Percentiles rank a stretch among this genome's conserved stretches.
Evolutionary conservation across 2,329 filamentous ascomycete species (phyloP).

Genomic region (Eutypella sp.): DNA sequence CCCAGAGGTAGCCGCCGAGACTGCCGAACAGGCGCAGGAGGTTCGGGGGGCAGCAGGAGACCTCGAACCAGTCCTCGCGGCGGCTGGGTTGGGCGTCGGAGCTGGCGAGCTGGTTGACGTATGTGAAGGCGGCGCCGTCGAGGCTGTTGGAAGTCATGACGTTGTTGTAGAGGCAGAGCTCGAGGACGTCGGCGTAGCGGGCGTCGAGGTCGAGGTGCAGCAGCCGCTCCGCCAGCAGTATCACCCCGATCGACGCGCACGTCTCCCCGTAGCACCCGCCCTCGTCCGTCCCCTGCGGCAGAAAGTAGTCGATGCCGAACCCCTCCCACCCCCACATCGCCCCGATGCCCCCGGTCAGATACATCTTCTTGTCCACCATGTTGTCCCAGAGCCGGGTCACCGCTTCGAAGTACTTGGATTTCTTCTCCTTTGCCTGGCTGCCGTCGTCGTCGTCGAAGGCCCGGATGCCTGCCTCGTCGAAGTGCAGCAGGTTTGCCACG

Average conservation of each 20-base stretch:
- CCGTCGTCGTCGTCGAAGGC: constrained; percentile 10
- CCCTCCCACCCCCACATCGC: constrained; percentile 55
- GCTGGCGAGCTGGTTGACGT: constrained; percentile 56
- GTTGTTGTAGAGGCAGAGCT: constrained; percentile 56
- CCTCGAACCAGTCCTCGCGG: constrained; percentile 53
- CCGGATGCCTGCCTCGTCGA: constrained; percentile 25
- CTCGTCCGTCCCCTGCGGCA: constrained; percentile 54
- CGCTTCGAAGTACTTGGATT: constrained; percentile 30
- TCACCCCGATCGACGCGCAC: constrained; percentile 54
- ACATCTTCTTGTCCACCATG: constrained; percentile 59
- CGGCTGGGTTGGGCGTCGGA: constrained; percentile 43
- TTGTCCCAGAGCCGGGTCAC: constrained; percentile 51
- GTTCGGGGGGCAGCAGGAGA: constrained; percentile 58
- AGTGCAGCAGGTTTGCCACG: constrained; percentile 48
- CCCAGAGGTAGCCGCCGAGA: constrained; percentile 54
- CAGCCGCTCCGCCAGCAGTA: constrained; percentile 55
- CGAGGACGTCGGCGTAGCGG: constrained; percentile 54
- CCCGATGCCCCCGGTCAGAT: constrained; percentile 57
- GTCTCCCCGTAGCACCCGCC: constrained; percentile 60
- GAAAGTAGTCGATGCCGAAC: constrained; percentile 54
- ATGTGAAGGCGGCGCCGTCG: constrained; percentile 54
- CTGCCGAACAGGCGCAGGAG: constrained; percentile 50
- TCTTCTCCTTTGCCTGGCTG: neutral
- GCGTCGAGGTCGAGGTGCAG: constrained; percentile 48
- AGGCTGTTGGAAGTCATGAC: constrained; percentile 53